phyloP scores from a whole-genome alignment of 2,329 filamentous ascomycete genomes.

The Metarhizium anisopliae region DNA sequence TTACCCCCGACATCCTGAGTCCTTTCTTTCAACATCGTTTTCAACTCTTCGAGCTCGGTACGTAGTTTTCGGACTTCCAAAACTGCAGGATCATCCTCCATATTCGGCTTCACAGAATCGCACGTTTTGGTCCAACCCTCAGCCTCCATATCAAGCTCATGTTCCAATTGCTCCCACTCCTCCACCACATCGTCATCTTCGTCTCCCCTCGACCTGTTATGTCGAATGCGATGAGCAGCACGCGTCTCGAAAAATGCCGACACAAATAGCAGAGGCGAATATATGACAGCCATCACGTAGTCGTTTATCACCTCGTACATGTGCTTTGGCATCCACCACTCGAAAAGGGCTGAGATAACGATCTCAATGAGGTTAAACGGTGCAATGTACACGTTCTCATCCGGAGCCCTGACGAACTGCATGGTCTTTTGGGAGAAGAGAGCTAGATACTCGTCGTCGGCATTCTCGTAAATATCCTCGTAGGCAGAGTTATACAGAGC shows the following conservation, averaged over 20 bases:
- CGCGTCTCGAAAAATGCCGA: constrained; percentile 65
- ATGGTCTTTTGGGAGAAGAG: constrained; percentile 91
- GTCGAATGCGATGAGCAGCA: constrained; percentile 55
- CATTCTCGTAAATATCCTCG: constrained; percentile 87
- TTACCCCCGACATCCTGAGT: constrained; percentile 2
- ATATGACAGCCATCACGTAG: constrained; percentile 75
- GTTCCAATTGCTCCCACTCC: constrained; percentile 82
- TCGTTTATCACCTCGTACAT: constrained; percentile 80
- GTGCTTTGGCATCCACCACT: constrained; percentile 84
- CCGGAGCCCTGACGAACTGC: constrained; percentile 91
- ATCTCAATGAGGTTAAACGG: constrained; percentile 93
- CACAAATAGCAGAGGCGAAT: constrained; percentile 72
- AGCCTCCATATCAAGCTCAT: constrained; percentile 66
- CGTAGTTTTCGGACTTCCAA: constrained; percentile 55
- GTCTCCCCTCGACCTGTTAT: constrained; percentile 71
- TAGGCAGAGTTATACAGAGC: constrained; percentile 96
- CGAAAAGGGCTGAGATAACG: constrained; percentile 66
- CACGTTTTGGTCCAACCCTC: constrained; percentile 84
- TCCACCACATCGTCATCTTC: constrained; percentile 82
- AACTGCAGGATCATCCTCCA: constrained; percentile 70
- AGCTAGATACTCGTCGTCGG: constrained; percentile 90
- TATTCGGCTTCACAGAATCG: constrained; percentile 64
- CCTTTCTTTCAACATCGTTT: constrained; percentile 32
- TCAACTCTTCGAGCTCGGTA: constrained; percentile 49
- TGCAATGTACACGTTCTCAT: constrained; percentile 96